Evolutionary conservation across 148 eudicot species (phyloP).

Genomic region (Cornus suecica): DNA sequence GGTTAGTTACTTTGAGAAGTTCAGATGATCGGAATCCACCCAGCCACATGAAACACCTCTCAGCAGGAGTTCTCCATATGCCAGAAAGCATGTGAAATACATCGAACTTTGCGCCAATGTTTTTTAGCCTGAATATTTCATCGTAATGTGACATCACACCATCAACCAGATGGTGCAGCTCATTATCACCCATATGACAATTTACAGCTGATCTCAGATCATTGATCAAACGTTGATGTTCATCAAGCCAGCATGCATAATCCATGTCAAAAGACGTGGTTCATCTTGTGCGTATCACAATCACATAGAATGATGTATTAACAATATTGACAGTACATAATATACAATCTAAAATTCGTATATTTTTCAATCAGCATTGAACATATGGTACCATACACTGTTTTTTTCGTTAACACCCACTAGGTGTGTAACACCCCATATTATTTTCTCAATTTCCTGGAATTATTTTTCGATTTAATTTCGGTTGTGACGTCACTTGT

Average conservation of each 20-base stretch:
- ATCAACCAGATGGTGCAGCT: conserved; percentile 63
- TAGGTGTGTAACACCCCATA: too few species aligned
- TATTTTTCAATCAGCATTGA: neutral
- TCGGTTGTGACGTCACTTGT: too few species aligned
- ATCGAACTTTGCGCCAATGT: conserved; percentile 63
- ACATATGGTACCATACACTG: too few species aligned
- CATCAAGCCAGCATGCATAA: conserved; percentile 85
- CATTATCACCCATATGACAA: conserved; percentile 60
- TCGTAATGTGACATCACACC: conserved; percentile 76
- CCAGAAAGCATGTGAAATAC: conserved; percentile 93
- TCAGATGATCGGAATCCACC: conserved; percentile 95
- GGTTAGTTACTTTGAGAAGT: conserved; percentile 65
- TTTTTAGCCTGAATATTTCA: conserved; percentile 63
- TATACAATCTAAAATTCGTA: neutral
- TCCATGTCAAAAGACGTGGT: conserved; percentile 80
- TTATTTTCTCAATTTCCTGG: too few species aligned
- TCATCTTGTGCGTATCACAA: conserved; percentile 42
- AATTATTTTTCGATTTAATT: too few species aligned
- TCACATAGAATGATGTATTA: neutral
- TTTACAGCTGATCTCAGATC: conserved; percentile 76
- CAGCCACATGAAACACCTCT: conserved; percentile 98
- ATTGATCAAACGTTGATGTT: conserved; percentile 66
- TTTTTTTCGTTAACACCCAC: too few species aligned
- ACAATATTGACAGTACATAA: neutral
- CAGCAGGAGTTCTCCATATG: conserved; percentile 98